These are phyloP conservation scores for Solanum tarijense DNA, from an alignment of 257 asterid genomes.

Conservation along the genomic window DNA sequence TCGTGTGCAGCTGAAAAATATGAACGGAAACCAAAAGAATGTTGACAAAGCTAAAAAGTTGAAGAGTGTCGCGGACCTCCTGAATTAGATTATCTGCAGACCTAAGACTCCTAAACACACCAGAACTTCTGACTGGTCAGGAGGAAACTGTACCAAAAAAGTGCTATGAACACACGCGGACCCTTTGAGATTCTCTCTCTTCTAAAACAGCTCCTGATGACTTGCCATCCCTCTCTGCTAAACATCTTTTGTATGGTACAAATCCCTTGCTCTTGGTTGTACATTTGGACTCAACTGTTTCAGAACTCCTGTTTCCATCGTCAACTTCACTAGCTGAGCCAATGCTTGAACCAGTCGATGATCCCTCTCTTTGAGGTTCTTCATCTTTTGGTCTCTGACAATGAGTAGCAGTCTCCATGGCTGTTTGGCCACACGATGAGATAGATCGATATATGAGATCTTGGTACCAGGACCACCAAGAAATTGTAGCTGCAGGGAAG, in stretches of 20 bases:
- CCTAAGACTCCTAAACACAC: background rate
- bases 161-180: constrained; percentile 54
- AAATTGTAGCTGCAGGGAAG: constrained; percentile 9
- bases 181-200: constrained; percentile 33
- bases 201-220: constrained; percentile 33
- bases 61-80: background rate
- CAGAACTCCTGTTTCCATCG: constrained; percentile 2
- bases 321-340: constrained; percentile 2
- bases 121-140: background rate
- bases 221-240: constrained; percentile 41
- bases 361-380: constrained; percentile 15
- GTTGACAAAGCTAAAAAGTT: background rate
- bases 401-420: background rate
- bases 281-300: constrained; percentile 16
- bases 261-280: constrained; percentile 32
- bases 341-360: constrained; percentile 10
- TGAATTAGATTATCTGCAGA: background rate
- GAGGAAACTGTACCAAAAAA: background rate
- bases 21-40: background rate
- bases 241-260: constrained; percentile 59
- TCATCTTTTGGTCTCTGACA: constrained; percentile 3
- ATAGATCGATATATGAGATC: constrained; percentile 23
- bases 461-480: constrained; percentile 39
- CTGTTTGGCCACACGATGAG: constrained; percentile 13
- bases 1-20: background rate